Conservation (phyloP, 2,329 filamentous ascomycete species). For the Ophiocordyceps australis region DNA sequence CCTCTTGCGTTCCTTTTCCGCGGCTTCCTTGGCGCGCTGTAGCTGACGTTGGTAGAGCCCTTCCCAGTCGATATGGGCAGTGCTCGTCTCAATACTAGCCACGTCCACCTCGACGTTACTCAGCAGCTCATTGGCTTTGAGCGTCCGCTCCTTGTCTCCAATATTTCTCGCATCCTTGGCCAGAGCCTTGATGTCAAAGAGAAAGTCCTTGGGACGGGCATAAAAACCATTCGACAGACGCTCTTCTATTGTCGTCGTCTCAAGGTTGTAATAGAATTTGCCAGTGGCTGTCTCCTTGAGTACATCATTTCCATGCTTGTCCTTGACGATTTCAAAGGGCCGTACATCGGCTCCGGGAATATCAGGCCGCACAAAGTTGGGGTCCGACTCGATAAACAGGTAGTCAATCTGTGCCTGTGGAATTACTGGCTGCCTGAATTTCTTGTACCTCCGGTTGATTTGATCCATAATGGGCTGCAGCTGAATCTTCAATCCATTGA, state of each 20-base stretch:
- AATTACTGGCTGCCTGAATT: conserved; percentile 69
- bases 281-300: conserved; percentile 56
- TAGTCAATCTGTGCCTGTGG: conserved; percentile 60
- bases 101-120: conserved; percentile 93
- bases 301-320: conserved; percentile 62
- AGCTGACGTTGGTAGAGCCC: conserved; percentile 59
- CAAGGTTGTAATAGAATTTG: conserved; percentile 90
- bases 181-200: conserved; percentile 70
- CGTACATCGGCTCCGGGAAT: conserved; percentile 36
- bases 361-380: conserved; percentile 44
- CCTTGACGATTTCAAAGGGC: conserved; percentile 64
- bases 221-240: conserved; percentile 96
- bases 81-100: conserved; percentile 51
- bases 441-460: conserved; percentile 76
- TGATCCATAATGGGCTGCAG: conserved; percentile 96
- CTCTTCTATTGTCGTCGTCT: conserved; percentile 85
- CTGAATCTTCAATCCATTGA: conserved; percentile 76
- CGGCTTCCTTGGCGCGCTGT: conserved; percentile 39
- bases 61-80: conserved; percentile 59
- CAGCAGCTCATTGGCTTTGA: conserved; percentile 82
- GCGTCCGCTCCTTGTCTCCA: conserved; percentile 64
- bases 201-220: conserved; percentile 73
- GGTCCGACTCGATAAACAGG: conserved; percentile 68
- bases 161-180: conserved; percentile 69
- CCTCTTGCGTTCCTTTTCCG: conserved; percentile 45